Evolutionary conservation across 257 asterid genomes (phyloP).

Genomic region (Solanum stenotomum): DNA sequence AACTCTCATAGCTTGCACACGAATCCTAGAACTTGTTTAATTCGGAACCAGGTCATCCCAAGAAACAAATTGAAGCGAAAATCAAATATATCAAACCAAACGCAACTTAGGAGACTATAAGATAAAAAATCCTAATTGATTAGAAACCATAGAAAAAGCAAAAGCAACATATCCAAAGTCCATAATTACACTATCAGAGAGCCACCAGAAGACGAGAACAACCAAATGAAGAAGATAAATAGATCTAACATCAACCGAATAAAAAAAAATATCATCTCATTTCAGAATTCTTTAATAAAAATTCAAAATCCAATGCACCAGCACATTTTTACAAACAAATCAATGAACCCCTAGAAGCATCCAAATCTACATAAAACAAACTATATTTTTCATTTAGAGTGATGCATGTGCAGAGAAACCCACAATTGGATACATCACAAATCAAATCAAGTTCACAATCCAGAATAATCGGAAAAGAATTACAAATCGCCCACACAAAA

Average conservation of each 20-base stretch:
- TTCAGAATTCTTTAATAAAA: neutral
- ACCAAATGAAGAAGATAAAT: neutral
- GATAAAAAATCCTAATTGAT: neutral
- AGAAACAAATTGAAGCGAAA: neutral
- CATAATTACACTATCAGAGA: neutral
- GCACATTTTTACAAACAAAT: neutral
- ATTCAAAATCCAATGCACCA: neutral
- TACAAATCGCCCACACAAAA: neutral
- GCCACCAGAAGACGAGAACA: neutral
- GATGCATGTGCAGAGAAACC: neutral
- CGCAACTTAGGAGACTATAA: neutral
- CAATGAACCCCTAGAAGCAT: neutral
- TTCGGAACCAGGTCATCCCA: neutral
- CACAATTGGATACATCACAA: neutral
- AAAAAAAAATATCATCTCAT: neutral
- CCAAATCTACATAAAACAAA: neutral
- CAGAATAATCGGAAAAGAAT: neutral
- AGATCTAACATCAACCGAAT: neutral
- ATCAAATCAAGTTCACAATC: neutral
- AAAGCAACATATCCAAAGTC: neutral
- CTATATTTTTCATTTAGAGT: neutral
- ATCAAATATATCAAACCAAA: neutral
- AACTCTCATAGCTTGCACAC: neutral
- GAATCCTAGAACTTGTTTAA: neutral
- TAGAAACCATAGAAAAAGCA: neutral